Evolutionary conservation across 768 basidiomycete genomes (phyloP), one percentile per base, ranked within the genome.

Genomic region (Leccinum fibrillosum): DNA sequence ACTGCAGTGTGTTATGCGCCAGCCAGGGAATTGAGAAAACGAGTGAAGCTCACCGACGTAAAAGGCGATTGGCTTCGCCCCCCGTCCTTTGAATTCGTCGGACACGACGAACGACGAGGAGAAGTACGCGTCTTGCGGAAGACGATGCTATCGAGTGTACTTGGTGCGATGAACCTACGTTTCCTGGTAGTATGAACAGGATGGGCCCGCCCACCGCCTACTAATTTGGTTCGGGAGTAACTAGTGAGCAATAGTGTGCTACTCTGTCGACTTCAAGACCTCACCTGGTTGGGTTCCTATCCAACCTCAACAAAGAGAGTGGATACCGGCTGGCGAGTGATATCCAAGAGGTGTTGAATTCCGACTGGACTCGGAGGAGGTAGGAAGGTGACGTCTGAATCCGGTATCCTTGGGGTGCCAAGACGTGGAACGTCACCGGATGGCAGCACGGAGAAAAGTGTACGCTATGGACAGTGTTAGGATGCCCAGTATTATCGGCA

Each of bases 91-190:
- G 60, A 90, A 89, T 12, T 82, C 82, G 3, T 75, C 68, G 5
- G 86, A 78, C 39, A 84, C 71, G 28, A 78, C 70, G 59, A 80
- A 75, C 0, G 90, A 92, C 26, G 81, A 78, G 13, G 80, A 75
- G 67, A 83, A 92, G 19, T 19, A 19, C 19, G 25, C 94, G 92
- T 53, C 90, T 80, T 0, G 89, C 77, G 7, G 94, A 92, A 9
- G 93, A 94, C 12, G 92, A 94, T 5, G 96, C 95, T 64, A 98
- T 94, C 10, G 93, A 95, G 62, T 96, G 86, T 49, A 92, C 90
- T 78, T 98, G 97, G 62, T 85, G 87, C 34, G 90, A 94, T 2
- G 92, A 95, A 5, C 97, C 97, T 7, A 95, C 97, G 0, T 25
- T 25, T 25, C 25, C 25, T 1, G 25, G 25, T 2, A 96, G 97